Percentiles rank a stretch among this genome's conserved stretches.
phyloP scores from a whole-genome alignment of 257 asterid species.

The Henckelia pumila region DNA sequence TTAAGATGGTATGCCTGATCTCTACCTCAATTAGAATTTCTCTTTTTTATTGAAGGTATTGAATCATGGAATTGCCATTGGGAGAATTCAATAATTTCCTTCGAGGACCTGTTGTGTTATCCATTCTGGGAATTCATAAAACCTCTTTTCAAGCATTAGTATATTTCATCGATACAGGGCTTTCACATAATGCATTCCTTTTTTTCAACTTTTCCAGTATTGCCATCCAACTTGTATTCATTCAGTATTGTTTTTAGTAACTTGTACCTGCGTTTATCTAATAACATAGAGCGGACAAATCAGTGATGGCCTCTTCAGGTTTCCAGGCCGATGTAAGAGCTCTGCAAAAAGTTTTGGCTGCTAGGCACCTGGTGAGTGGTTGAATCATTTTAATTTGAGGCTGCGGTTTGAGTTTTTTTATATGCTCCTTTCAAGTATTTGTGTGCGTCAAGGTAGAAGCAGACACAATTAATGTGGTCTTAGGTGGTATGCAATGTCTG shows the following conservation, averaged over 20 bases:
- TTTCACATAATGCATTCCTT: background rate
- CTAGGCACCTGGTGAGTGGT: conserved; percentile 53
- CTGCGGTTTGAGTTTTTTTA: conserved; percentile 4
- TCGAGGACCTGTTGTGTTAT: background rate
- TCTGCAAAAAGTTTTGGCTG: conserved; percentile 67
- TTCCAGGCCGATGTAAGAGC: conserved; percentile 98
- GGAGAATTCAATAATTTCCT: no score
- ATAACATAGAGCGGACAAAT: conserved; percentile 70
- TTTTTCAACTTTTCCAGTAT: background rate
- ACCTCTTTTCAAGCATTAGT: background rate
- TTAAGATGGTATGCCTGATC: no score
- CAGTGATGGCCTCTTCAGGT: conserved; percentile 90
- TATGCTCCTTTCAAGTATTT: background rate
- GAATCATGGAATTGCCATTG: no score
- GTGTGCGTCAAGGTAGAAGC: background rate
- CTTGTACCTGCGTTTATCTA: conserved; percentile 14
- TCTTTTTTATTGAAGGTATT: no score
- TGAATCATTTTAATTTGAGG: conserved; percentile 1
- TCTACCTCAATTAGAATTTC: no score
- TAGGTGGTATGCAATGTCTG: background rate
- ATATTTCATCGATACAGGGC: background rate
- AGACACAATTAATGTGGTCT: no score
- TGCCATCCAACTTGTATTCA: background rate
- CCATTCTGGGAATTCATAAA: background rate
- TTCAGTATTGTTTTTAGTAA: conserved; percentile 6